phyloP scores from a whole-genome alignment of 148 eudicot genomes.

The Rhododendron molle region DNA sequence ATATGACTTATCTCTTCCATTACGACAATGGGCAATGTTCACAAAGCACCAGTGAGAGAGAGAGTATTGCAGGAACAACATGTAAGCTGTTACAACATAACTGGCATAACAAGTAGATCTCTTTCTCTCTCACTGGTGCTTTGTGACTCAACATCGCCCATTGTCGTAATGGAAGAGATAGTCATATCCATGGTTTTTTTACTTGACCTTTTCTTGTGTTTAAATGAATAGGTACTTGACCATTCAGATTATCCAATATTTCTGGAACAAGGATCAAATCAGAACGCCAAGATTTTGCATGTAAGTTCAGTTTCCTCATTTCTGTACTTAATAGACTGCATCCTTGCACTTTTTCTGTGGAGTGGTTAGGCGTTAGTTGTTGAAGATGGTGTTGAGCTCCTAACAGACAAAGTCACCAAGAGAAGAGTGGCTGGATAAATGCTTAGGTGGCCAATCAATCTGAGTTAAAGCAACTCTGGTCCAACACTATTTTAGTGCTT shows the following conservation, averaged over 20 bases:
- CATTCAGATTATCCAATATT: constrained; percentile 89
- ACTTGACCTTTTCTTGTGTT: neutral
- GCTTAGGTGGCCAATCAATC: neutral
- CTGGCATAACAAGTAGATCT: too few species aligned
- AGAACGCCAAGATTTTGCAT: constrained; percentile 97
- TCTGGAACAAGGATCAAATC: constrained; percentile 98
- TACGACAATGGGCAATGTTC: too few species aligned
- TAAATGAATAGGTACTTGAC: constrained; percentile 65
- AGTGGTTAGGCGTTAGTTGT: neutral
- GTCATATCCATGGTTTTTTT: neutral
- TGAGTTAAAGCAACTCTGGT: neutral
- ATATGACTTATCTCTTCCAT: too few species aligned
- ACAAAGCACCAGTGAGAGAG: too few species aligned
- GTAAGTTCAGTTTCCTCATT: constrained; percentile 30
- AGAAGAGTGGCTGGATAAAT: neutral
- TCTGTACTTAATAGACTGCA: constrained; percentile 33
- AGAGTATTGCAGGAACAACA: too few species aligned
- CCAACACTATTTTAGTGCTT: neutral
- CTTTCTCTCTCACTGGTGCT: neutral
- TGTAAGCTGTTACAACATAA: too few species aligned
- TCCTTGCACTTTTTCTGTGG: constrained; percentile 21
- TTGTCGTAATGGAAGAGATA: neutral
- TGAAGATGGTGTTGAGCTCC: constrained; percentile 5
- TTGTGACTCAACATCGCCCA: neutral
- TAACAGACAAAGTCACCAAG: neutral